Evolutionary conservation across 2,329 filamentous ascomycete genomes (phyloP).

Genomic region (Gnomoniopsis smithogilvyi): DNA sequence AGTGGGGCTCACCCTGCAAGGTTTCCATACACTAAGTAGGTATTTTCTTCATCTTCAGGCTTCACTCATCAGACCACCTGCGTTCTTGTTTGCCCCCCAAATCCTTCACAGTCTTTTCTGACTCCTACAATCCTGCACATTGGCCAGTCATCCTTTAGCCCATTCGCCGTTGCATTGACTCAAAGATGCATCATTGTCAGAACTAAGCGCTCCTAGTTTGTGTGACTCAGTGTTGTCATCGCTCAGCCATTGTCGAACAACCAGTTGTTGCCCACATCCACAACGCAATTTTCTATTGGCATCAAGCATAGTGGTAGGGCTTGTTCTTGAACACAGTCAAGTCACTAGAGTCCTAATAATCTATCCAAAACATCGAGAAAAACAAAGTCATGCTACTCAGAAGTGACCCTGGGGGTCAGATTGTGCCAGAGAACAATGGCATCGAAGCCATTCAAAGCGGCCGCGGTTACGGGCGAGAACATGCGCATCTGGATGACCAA

Average conservation of each 20-base stretch:
- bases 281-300: background rate
- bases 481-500: constrained; percentile 12
- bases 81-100: background rate
- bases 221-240: background rate
- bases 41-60: background rate
- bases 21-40: no score
- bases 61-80: background rate
- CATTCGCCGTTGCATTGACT: background rate
- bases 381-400: constrained; percentile 15
- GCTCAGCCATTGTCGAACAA: background rate
- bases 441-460: background rate
- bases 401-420: constrained; percentile 9
- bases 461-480: background rate
- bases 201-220: background rate
- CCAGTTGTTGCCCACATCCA: background rate
- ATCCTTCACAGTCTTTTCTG: background rate
- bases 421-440: constrained; percentile 13
- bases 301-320: background rate
- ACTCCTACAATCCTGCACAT: no score
- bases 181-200: background rate
- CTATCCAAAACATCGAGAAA: background rate
- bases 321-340: background rate
- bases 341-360: background rate
- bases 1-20: constrained; percentile 1
- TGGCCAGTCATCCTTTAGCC: background rate